These are phyloP conservation scores for Trametes punicea DNA, from an alignment of 768 basidiomycete species.

Conservation along the genomic window DNA sequence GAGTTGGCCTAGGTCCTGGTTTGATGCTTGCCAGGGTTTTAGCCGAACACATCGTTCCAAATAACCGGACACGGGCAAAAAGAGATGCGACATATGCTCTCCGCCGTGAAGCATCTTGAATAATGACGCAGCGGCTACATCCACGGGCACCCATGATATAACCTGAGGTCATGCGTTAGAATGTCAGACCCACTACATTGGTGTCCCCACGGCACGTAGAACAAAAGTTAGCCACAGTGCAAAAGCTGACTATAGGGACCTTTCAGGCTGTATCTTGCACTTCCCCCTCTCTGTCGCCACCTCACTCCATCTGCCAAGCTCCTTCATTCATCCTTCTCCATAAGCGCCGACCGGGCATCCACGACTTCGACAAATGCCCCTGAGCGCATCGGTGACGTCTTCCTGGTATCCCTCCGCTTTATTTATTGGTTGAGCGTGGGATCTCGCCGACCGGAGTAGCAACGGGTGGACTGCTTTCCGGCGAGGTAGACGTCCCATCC, in stretches of 20 bases:
- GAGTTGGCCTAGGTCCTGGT: not conserved
- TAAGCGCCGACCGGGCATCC: not conserved
- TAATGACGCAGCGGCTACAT: too few relatives aligned
- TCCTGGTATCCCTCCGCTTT: not conserved
- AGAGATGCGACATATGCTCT: too few relatives aligned
- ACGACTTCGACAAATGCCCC: not conserved
- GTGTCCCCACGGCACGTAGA: too few relatives aligned
- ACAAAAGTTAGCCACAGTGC: too few relatives aligned
- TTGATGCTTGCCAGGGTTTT: too few relatives aligned
- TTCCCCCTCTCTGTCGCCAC: slow-evolving; percentile 18
- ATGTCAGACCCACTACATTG: too few relatives aligned
- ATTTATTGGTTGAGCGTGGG: not conserved
- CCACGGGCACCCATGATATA: too few relatives aligned
- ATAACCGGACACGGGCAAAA: too few relatives aligned
- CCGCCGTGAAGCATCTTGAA: too few relatives aligned
- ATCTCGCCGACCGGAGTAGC: not conserved
- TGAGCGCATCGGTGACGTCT: not conserved
- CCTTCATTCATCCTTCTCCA: not conserved
- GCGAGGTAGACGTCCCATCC: not conserved
- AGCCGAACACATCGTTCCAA: too few relatives aligned
- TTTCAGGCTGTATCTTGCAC: too few relatives aligned
- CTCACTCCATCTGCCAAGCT: slow-evolving; percentile 28
- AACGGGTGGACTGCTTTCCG: not conserved
- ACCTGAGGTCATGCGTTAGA: too few relatives aligned
- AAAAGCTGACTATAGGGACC: not conserved